phyloP scores from a whole-genome alignment of 2,329 filamentous ascomycete genomes.

The Penicillium sp. region DNA sequence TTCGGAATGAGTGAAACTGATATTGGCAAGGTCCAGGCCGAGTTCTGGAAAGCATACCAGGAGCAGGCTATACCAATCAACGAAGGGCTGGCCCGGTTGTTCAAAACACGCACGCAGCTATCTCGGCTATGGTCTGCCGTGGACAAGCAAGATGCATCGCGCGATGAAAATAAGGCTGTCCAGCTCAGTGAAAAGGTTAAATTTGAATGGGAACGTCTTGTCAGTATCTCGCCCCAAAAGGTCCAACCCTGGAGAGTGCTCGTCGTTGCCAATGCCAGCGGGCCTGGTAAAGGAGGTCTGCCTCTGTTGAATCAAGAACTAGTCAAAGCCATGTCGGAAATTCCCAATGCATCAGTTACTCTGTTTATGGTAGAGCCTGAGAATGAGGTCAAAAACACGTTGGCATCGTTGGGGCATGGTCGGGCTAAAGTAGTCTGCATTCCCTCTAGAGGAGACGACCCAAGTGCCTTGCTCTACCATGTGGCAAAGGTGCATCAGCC shows the following conservation, averaged over 20 bases:
- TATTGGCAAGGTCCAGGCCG: not conserved
- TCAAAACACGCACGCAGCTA: not conserved
- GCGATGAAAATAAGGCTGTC: not conserved
- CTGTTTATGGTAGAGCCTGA: not conserved
- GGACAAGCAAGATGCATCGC: not conserved
- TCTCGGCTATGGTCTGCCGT: constrained; percentile 1
- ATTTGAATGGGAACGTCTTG: constrained; percentile 1
- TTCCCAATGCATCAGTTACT: not conserved
- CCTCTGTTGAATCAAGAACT: constrained; percentile 2
- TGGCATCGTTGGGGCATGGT: not conserved
- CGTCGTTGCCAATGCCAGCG: not conserved
- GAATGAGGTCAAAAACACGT: not conserved
- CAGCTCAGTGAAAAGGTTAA: not conserved
- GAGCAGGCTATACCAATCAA: not conserved
- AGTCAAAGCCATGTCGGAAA: constrained; percentile 3
- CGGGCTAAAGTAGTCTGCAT: not conserved
- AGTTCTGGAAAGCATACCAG: constrained; percentile 1
- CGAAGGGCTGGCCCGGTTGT: not conserved
- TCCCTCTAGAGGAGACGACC: not conserved
- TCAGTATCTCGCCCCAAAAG: not conserved
- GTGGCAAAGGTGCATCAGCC: not conserved
- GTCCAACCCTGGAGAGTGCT: not conserved
- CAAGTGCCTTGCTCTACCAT: not conserved
- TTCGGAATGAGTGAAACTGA: constrained; percentile 3
- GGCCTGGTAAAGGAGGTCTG: not conserved